Conservation (phyloP, 805 yeast species). For the Candida nanaspora region DNA sequence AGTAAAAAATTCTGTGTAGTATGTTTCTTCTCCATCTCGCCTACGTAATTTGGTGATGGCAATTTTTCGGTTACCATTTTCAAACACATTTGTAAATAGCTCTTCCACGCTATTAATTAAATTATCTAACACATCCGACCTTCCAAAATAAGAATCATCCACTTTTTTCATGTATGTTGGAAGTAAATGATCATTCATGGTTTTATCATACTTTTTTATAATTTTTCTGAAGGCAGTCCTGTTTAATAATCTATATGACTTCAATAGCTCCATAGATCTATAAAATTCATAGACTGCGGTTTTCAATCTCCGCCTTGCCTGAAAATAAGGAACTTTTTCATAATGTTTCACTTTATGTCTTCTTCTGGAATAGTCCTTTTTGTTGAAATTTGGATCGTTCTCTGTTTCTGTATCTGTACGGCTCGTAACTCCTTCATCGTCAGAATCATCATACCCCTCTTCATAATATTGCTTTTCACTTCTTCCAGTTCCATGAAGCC, state of each 20-base stretch:
- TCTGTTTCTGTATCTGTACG: constrained; percentile 1
- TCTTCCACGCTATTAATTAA: constrained; percentile 59
- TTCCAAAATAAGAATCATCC: constrained; percentile 48
- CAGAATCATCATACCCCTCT: constrained; percentile 20
- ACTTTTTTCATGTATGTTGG: constrained; percentile 49
- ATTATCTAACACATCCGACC: constrained; percentile 62
- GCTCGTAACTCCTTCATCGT: constrained; percentile 3
- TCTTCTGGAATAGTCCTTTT: constrained; percentile 42
- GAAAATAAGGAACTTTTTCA: constrained; percentile 43
- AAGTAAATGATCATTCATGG: constrained; percentile 38
- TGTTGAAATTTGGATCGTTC: constrained; percentile 25
- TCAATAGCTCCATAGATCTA: constrained; percentile 61
- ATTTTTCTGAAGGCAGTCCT: constrained; percentile 86
- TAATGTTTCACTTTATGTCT: constrained; percentile 5
- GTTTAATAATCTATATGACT: constrained; percentile 68
- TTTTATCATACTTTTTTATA: constrained; percentile 84
- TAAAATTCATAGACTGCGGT: constrained; percentile 67
- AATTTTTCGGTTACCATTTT: constrained; percentile 61
- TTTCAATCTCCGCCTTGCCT: constrained; percentile 62
- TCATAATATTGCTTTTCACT: constrained; percentile 29
- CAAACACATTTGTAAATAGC: constrained; percentile 57
- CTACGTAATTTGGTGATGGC: constrained; percentile 66
- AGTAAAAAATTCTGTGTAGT: constrained; percentile 42
- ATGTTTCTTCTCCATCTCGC: constrained; percentile 29
- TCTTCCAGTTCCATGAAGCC: constrained; percentile 22